Base-by-base conservation (phyloP, 306 rosid species). In the Lathyrus aphaca region DNA sequence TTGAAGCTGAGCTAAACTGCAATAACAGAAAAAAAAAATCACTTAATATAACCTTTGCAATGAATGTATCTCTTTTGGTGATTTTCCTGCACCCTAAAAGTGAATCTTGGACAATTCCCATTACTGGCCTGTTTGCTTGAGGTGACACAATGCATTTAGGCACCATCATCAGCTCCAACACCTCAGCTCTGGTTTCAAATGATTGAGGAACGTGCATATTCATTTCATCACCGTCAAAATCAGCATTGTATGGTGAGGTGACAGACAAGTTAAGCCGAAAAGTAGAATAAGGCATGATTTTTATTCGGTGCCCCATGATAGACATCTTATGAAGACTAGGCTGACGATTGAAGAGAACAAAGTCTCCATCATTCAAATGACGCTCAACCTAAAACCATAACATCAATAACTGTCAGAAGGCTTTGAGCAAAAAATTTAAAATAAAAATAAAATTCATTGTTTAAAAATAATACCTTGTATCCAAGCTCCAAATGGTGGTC, bases 311-410 rank as follows among this genome's bases (percentile, higher is more conserved):
- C 65, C 99, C 99, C 99, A 94, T 94, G 76, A 94, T 94, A 84
- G 99, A 94, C 99, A 94, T 94, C 82, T 94, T 94, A 80, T 94
- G 99, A 40, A 94, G 99, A 87, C 99, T 94, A n/a, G 99, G 99
- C 78, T 94, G 99, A 32, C 99, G 99, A 74, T 94, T 94, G 79
- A 94, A 94, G 72, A 94, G 97, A 44, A 94, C 85, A 80, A 94
- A 94, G 73, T 94, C 99, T 37, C 99, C 99, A 71, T 94, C 99
- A 51, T 88, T 94, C 80, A 94, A 82, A 86, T 94, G 99, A 23
- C 99, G 97, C 85, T 94, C 99, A 86, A 94, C 99, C 99, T 94
- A 84, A 18, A 74, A 80, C 66, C 80, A 81, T 15, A 68, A 60
- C 25, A 81, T 57, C 16, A 73, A 64, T 58, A 64, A 38, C 30